Evolutionary conservation across 2,329 filamentous ascomycete species (phyloP), one percentile per base, ranked within the genome.

Genomic region (Cladosporium sphaerospermum): DNA sequence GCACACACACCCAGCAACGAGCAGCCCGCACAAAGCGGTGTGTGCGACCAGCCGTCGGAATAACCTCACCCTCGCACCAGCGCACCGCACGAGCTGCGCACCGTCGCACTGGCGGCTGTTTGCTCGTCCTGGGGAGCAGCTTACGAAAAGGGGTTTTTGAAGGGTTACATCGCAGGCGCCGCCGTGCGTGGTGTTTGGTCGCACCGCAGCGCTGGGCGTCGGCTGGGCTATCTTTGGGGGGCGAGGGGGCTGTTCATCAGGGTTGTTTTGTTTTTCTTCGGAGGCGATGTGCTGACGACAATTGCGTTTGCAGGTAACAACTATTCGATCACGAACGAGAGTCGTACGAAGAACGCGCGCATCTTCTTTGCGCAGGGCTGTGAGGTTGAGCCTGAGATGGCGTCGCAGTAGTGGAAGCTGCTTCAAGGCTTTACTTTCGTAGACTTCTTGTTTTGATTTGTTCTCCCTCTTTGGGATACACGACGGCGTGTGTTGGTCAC

Each of bases 361-460:
- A 78, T 97, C 45, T 97, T 97, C 75, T 99, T 97, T 70, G 84
- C 90, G 1, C 93, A 99, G 69, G 92, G 86, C 6, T 92, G 86
- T 69, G 88, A 85, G 57, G 61, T 64, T 10, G 61, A 64, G 28
- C 33, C 28, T 43, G 47, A 50, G 9, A 41, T 34, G 31, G 28
- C 16, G 34, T 42, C 37, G 37, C 39, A 42, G 39, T 11, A 37
- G 36, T 7, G 14, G 36, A 37, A n/a, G 16, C 16, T 18, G 16
- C 16, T 18, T 18, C 16, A 2, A 18, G 16, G 16, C 23, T 5
- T 28, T 2, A 7, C 23, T 28, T 28, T 28, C 23, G 23, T 28
- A 28, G 23, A 28, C 23, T 28, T 28, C 1, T 28, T 28, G 23
- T 28, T 28, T 28, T 28, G 23, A 5, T 28, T 28, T 28, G 4